Evolutionary conservation across 352 stramenopile genomes (phyloP).

Genomic region (Globisporangium takayamanum): DNA sequence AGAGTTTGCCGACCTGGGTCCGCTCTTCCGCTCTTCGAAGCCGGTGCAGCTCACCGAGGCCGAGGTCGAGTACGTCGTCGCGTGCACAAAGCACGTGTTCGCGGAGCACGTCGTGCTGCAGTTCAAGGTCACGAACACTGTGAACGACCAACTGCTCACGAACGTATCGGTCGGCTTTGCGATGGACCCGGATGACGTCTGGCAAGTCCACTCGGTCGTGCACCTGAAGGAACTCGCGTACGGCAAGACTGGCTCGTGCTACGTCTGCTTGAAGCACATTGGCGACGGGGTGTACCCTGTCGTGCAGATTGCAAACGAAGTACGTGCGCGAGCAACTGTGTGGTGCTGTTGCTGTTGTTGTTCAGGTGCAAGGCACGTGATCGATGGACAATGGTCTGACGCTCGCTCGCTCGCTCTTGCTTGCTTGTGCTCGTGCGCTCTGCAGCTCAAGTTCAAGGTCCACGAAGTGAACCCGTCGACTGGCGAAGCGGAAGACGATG

Average conservation of each 20-base stretch:
- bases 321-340: conserved; percentile 13
- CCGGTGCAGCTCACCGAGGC: conserved; percentile 93
- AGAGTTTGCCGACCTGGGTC: conserved; percentile 83
- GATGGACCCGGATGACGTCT: conserved; percentile 89
- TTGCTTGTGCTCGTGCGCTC: neutral
- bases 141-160: conserved; percentile 95
- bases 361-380: neutral
- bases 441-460: conserved; percentile 91
- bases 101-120: conserved; percentile 94
- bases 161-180: conserved; percentile 92
- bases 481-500: conserved; percentile 83
- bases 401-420: neutral
- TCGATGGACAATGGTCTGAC: neutral
- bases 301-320: conserved; percentile 91
- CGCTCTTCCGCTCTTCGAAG: conserved; percentile 90
- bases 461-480: conserved; percentile 94
- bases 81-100: conserved; percentile 97
- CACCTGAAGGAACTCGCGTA: conserved; percentile 87
- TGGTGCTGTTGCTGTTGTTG: neutral
- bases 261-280: conserved; percentile 89
- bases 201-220: conserved; percentile 88
- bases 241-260: conserved; percentile 91
- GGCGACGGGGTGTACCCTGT: conserved; percentile 68
- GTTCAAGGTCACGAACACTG: conserved; percentile 98
- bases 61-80: conserved; percentile 98